A percentile compares a stretch with the other conserved stretches of the same genome.
These are phyloP conservation scores for Zopfia rhizophila DNA, from an alignment of 2,329 filamentous ascomycete species.

Conservation along the genomic window DNA sequence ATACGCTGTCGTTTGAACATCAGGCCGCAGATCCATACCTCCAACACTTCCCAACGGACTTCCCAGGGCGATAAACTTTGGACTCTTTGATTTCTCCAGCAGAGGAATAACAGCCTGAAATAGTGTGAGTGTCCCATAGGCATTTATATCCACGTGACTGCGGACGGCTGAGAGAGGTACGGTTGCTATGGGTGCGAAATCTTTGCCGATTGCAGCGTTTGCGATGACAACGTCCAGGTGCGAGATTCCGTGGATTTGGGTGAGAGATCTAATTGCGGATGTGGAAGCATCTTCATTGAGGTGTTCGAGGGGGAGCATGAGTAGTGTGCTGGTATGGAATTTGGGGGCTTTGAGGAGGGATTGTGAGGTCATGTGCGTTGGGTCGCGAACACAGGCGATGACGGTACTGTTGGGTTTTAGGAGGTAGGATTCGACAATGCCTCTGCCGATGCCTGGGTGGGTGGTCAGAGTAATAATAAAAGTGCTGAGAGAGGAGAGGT, in stretches of 20 bases:
- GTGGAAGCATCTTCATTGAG: too few species aligned
- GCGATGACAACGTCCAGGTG: slow-evolving; percentile 20
- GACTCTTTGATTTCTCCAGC: slow-evolving; percentile 8
- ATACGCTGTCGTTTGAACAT: slow-evolving; percentile 4
- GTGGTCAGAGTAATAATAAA: too few species aligned
- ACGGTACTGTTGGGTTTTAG: slow-evolving; percentile 10
- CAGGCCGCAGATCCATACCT: slow-evolving; percentile 4
- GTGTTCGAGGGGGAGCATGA: too few species aligned
- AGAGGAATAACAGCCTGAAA: too few species aligned
- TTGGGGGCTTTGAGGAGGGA: too few species aligned
- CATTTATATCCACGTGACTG: slow-evolving; percentile 5
- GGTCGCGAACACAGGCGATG: slow-evolving; percentile 14
- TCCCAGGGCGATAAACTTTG: slow-evolving; percentile 26
- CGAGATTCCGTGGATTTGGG: slow-evolving; percentile 7
- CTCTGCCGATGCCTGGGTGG: slow-evolving; percentile 9
- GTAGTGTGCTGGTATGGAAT: too few species aligned
- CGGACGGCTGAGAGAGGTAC: too few species aligned
- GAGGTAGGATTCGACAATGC: slow-evolving; percentile 6
- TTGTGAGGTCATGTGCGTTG: background rate
- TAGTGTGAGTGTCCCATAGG: too few species aligned
- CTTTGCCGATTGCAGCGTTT: slow-evolving; percentile 13
- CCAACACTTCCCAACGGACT: slow-evolving; percentile 19
- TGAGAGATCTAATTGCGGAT: too few species aligned
- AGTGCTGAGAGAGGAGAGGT: too few species aligned
- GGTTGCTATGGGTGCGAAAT: background rate